Evolutionary conservation across 345 rosid species (phyloP).

Genomic region (Ceriops tagal): DNA sequence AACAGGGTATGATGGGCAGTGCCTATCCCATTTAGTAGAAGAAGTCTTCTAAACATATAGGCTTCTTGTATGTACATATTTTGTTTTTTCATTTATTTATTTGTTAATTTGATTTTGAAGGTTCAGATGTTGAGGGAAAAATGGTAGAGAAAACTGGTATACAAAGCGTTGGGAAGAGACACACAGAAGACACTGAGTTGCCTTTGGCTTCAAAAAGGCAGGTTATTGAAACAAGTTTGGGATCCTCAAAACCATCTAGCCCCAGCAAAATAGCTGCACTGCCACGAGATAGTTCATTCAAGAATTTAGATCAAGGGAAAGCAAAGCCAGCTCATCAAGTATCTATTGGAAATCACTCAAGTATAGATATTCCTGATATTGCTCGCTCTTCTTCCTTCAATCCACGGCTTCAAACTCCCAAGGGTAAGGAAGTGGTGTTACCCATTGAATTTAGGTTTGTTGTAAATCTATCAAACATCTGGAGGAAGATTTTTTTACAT

Average conservation of each 20-base stretch:
- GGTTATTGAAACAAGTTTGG: constrained; percentile 51
- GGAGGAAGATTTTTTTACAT: not conserved
- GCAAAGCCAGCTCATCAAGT: constrained; percentile 43
- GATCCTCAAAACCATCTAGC: constrained; percentile 60
- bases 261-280: constrained; percentile 42
- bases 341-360: constrained; percentile 37
- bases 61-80: too few relatives aligned
- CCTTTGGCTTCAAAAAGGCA: constrained; percentile 52
- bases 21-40: too few relatives aligned
- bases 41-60: too few relatives aligned
- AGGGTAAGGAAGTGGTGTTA: constrained; percentile 42
- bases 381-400: constrained; percentile 40
- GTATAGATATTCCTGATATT: constrained; percentile 41
- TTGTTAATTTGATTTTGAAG: constrained; percentile 33
- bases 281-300: constrained; percentile 38
- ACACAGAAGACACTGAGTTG: constrained; percentile 48
- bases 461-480: not conserved
- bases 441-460: not conserved
- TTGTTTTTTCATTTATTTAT: constrained; percentile 10
- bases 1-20: constrained; percentile 48
- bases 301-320: constrained; percentile 46
- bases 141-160: constrained; percentile 31
- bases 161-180: constrained; percentile 52
- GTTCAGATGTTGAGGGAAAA: constrained; percentile 53
- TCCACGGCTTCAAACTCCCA: constrained; percentile 47